Percentiles rank a stretch among this genome's conserved stretches.
Evolutionary conservation across 352 stramenopile genomes (phyloP).

Genomic region (Peronospora tabacina): DNA sequence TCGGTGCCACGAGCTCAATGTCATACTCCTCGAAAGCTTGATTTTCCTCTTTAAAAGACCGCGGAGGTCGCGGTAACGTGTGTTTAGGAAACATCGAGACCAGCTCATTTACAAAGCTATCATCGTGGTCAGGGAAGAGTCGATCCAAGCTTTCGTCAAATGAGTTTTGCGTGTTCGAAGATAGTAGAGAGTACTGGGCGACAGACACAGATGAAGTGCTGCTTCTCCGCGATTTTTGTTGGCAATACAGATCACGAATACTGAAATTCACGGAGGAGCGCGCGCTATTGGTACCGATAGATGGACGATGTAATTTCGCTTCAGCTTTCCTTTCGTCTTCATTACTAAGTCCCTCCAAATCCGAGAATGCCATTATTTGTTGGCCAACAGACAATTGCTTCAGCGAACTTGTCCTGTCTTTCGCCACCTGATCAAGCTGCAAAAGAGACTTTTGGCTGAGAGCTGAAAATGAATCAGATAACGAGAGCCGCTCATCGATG

Average conservation of each 20-base stretch:
- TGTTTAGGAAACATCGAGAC: conserved; percentile 50
- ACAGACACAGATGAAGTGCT: conserved; percentile 28
- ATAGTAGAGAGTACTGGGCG: conserved; percentile 50
- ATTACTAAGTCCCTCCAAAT: conserved; percentile 16
- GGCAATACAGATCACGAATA: conserved; percentile 16
- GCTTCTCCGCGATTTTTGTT: conserved; percentile 18
- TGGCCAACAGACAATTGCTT: conserved; percentile 21
- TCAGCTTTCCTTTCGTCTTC: conserved; percentile 7
- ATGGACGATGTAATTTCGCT: not conserved
- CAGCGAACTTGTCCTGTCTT: conserved; percentile 10
- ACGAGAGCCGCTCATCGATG: conserved; percentile 5
- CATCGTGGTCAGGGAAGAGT: conserved; percentile 14
- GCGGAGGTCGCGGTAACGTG: conserved; percentile 1
- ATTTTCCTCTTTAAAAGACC: conserved; percentile 13
- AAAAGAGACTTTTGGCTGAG: conserved; percentile 20
- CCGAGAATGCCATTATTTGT: conserved; percentile 23
- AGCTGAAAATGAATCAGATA: not conserved
- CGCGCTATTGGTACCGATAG: conserved; percentile 1
- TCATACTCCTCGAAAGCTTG: conserved; percentile 28
- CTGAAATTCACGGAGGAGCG: conserved; percentile 6
- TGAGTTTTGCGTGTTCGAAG: conserved; percentile 54
- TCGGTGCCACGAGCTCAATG: conserved; percentile 29
- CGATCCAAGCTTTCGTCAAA: conserved; percentile 43
- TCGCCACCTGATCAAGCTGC: conserved; percentile 15
- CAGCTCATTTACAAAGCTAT: conserved; percentile 51